phyloP scores from a whole-genome alignment of 1,284 basidiomycete species.

The Meripilus lineatus region DNA sequence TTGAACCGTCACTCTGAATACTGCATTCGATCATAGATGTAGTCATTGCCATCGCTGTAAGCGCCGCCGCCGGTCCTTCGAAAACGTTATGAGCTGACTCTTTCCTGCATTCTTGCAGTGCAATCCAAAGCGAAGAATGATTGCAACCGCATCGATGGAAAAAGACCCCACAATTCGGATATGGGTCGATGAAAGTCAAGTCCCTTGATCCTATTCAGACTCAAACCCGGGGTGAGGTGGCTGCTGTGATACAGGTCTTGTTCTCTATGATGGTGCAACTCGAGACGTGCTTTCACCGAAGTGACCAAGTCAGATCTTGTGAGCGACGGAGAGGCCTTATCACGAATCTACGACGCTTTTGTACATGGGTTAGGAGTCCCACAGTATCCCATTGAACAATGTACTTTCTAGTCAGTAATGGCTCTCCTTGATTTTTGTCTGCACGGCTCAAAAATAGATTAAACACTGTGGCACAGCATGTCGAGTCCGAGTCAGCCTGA shows the following conservation, averaged over 20 bases:
- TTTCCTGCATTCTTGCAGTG: conserved; percentile 40
- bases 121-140: conserved; percentile 66
- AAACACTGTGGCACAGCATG: too few species aligned
- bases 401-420: too few species aligned
- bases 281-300: too few species aligned
- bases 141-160: conserved; percentile 82
- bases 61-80: conserved; percentile 22
- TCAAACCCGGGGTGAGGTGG: background rate
- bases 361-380: too few species aligned
- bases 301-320: too few species aligned
- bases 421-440: too few species aligned
- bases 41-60: conserved; percentile 69
- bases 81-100: too few species aligned
- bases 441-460: too few species aligned
- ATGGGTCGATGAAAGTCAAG: conserved; percentile 52
- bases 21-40: conserved; percentile 46
- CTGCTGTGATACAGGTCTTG: background rate
- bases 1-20: conserved; percentile 4
- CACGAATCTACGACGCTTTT: too few species aligned
- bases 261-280: too few species aligned
- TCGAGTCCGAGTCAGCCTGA: background rate
- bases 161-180: conserved; percentile 78
- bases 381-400: too few species aligned
- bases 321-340: too few species aligned
- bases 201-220: background rate